These are phyloP conservation scores for Zychaea mexicana DNA, from an alignment of 371 early-diverging fungal genomes.

Conservation along the genomic window DNA sequence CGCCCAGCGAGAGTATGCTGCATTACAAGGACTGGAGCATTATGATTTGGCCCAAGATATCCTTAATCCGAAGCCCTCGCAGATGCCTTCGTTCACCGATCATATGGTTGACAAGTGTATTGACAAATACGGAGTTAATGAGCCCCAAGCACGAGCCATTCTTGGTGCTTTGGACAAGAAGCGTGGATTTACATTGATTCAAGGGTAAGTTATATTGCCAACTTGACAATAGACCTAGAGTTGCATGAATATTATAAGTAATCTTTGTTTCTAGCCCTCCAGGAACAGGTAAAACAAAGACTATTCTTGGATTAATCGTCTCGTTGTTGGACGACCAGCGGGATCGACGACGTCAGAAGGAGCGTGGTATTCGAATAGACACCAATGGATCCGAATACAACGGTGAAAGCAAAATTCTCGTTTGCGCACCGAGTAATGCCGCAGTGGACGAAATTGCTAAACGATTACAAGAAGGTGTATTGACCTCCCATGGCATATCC, in stretches of 20 bases:
- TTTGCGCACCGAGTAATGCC: constrained; percentile 98
- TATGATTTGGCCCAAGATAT: constrained; percentile 69
- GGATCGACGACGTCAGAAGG: constrained; percentile 3
- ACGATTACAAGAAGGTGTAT: constrained; percentile 74
- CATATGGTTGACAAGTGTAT: constrained; percentile 54
- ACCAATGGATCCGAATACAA: background rate
- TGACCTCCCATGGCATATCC: constrained; percentile 54
- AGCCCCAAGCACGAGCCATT: constrained; percentile 91
- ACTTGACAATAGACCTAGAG: background rate
- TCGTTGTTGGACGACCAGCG: constrained; percentile 57
- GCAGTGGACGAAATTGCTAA: constrained; percentile 97
- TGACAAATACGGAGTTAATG: constrained; percentile 74
- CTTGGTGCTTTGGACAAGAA: constrained; percentile 63
- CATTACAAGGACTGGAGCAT: constrained; percentile 68
- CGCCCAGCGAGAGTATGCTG: constrained; percentile 82
- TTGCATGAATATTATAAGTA: background rate
- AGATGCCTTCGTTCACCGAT: constrained; percentile 26
- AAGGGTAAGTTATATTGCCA: constrained; percentile 60
- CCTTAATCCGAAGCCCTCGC: constrained; percentile 51
- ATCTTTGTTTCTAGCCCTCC: constrained; percentile 64
- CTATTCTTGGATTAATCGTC: constrained; percentile 84
- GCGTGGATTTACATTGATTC: constrained; percentile 88
- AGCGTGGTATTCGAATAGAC: constrained; percentile 1
- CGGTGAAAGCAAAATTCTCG: constrained; percentile 64
- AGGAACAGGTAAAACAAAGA: constrained; percentile 91